These are phyloP conservation scores for Phytophthora fragariaefolia DNA, from an alignment of 352 stramenopile species.

Conservation along the genomic window DNA sequence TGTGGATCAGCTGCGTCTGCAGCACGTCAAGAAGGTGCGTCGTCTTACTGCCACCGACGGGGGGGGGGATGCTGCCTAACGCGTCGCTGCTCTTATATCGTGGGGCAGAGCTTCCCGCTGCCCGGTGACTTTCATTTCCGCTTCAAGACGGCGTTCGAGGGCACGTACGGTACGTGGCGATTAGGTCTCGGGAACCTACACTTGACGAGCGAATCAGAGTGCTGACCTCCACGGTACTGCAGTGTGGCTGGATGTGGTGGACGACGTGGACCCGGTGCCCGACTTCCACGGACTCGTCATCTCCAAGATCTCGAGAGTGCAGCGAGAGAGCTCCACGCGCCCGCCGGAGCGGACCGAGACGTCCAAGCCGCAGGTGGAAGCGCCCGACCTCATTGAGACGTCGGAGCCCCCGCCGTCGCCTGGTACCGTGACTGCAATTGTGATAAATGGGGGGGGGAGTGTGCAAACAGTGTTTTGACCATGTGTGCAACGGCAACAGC, in stretches of 20 bases:
- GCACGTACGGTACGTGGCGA: conserved; percentile 74
- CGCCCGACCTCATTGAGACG: conserved; percentile 82
- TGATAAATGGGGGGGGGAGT: not conserved
- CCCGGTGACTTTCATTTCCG: conserved; percentile 86
- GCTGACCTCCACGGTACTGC: conserved; percentile 2
- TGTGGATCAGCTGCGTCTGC: conserved; percentile 73
- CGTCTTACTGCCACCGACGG: not conserved
- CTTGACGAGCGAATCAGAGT: conserved; percentile 18
- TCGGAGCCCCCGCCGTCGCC: conserved; percentile 42
- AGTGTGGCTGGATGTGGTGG: conserved; percentile 86
- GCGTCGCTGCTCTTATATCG: conserved; percentile 9
- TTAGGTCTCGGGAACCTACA: not conserved
- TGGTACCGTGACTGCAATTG: conserved; percentile 10
- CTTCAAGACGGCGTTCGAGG: conserved; percentile 88
- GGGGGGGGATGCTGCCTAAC: not conserved
- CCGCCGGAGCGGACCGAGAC: conserved; percentile 45
- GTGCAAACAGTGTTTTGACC: not conserved
- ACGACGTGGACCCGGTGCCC: conserved; percentile 73
- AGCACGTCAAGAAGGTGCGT: conserved; percentile 84
- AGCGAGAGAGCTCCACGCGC: conserved; percentile 53
- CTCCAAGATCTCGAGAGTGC: conserved; percentile 81
- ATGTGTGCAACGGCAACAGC: conserved; percentile 28
- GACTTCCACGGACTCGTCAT: conserved; percentile 85
- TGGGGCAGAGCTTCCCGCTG: conserved; percentile 67
- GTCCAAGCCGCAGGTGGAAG: conserved; percentile 36